These are phyloP conservation scores for Aspergillus olivimuriae DNA, from an alignment of 495 filamentous ascomycete species.

Conservation along the genomic window DNA sequence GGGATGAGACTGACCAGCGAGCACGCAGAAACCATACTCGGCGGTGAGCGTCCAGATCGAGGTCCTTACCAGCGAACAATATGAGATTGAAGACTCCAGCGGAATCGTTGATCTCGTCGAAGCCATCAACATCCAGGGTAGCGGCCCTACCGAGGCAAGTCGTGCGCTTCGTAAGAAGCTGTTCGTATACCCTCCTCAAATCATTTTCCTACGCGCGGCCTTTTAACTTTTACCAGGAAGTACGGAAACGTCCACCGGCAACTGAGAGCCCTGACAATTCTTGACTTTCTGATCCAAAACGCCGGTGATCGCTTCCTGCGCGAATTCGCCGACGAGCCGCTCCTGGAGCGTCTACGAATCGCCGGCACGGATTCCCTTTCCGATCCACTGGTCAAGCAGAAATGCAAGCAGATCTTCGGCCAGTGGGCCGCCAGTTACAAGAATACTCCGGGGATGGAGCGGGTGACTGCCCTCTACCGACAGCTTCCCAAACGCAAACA, in stretches of 20 bases:
- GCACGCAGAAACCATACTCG: constrained; percentile 74
- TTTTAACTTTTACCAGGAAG: constrained; percentile 50
- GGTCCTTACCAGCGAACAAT: constrained; percentile 79
- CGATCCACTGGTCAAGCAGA: constrained; percentile 76
- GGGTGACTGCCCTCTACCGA: constrained; percentile 74
- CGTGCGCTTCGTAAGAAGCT: constrained; percentile 95
- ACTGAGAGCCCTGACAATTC: constrained; percentile 79
- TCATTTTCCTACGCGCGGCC: not conserved
- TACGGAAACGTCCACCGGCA: constrained; percentile 92
- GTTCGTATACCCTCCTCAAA: constrained; percentile 36
- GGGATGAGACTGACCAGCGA: not conserved
- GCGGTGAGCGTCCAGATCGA: constrained; percentile 94
- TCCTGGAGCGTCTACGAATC: constrained; percentile 87
- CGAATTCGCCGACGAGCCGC: constrained; percentile 80
- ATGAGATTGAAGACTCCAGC: constrained; percentile 82
- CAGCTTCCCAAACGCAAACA: constrained; percentile 64
- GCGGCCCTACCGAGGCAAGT: constrained; percentile 84
- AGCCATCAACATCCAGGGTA: constrained; percentile 80
- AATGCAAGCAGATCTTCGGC: constrained; percentile 78
- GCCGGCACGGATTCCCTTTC: constrained; percentile 79
- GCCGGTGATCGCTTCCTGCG: constrained; percentile 84
- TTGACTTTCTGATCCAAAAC: constrained; percentile 94
- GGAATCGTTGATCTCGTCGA: constrained; percentile 94
- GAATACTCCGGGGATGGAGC: constrained; percentile 70
- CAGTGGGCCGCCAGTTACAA: constrained; percentile 86